Evolutionary conservation across 192 early-diverging fungal species (phyloP).

Genomic region (Coemansia sp.): DNA sequence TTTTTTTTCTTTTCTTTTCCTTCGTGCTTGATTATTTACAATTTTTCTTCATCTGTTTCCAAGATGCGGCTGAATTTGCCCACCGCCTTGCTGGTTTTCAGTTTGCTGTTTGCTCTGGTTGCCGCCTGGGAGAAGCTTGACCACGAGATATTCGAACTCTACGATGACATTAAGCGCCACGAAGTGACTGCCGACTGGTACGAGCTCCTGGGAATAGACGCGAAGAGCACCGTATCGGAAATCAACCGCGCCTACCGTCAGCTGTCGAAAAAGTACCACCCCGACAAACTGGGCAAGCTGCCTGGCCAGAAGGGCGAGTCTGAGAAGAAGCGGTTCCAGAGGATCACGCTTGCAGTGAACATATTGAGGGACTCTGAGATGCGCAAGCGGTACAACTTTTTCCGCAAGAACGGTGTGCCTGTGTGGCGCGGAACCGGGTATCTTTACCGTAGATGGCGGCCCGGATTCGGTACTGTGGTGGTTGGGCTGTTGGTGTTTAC

Average conservation of each 20-base stretch:
- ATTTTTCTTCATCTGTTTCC: neutral
- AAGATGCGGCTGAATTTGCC: slow-evolving; percentile 8
- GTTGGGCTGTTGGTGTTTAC: slow-evolving; percentile 57
- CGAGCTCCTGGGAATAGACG: slow-evolving; percentile 58
- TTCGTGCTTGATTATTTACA: neutral
- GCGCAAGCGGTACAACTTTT: slow-evolving; percentile 77
- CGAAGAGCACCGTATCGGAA: slow-evolving; percentile 55
- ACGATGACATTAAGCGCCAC: slow-evolving; percentile 67
- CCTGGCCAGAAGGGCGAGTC: slow-evolving; percentile 18
- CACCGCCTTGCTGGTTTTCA: slow-evolving; percentile 8
- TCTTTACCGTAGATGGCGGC: slow-evolving; percentile 68
- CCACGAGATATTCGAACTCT: slow-evolving; percentile 81
- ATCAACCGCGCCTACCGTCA: slow-evolving; percentile 69
- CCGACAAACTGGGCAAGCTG: slow-evolving; percentile 67
- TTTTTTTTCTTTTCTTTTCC: neutral
- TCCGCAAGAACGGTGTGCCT: slow-evolving; percentile 77
- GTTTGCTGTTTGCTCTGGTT: slow-evolving; percentile 1
- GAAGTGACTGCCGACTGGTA: slow-evolving; percentile 63
- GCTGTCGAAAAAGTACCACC: slow-evolving; percentile 66
- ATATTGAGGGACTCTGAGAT: slow-evolving; percentile 62
- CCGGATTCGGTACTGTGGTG: slow-evolving; percentile 62
- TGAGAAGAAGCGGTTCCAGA: slow-evolving; percentile 62
- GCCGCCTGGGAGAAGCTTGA: slow-evolving; percentile 60
- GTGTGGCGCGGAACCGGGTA: slow-evolving; percentile 78
- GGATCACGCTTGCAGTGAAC: slow-evolving; percentile 61